Conservation (phyloP, 306 rosid species). For the Arachis hypogaea region DNA sequence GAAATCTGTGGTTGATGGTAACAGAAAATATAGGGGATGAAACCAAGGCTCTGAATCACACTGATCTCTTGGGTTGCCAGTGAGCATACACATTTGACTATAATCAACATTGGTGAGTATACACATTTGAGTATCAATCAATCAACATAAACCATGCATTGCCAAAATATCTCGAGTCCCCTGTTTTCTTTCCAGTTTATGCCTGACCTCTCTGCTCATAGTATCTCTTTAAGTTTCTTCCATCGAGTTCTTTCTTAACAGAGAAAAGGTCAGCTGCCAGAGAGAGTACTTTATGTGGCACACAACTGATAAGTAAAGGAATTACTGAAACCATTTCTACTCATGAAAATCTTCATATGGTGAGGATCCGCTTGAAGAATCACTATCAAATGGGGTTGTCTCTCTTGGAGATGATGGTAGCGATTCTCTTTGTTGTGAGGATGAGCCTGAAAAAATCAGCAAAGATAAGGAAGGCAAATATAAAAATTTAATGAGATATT, state of each 20-base stretch:
- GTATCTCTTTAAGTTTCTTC: conserved; percentile 25
- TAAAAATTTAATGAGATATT: neutral
- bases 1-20: conserved; percentile 25
- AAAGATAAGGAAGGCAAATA: conserved; percentile 23
- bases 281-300: conserved; percentile 13
- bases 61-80: conserved; percentile 25
- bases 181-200: conserved; percentile 30
- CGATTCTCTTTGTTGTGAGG: conserved; percentile 85
- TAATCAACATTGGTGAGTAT: neutral
- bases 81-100: conserved; percentile 21
- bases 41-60: conserved; percentile 23
- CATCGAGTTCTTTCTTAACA: conserved; percentile 19
- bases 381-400: conserved; percentile 76
- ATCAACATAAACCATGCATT: conserved; percentile 23
- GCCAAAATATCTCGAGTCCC: conserved; percentile 7
- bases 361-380: conserved; percentile 87
- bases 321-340: conserved; percentile 41
- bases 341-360: conserved; percentile 91
- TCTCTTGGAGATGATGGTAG: conserved; percentile 87
- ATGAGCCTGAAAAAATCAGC: conserved; percentile 58
- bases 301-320: conserved; percentile 29
- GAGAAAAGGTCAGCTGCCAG: conserved; percentile 26
- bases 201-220: conserved; percentile 12
- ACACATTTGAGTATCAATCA: conserved; percentile 1
- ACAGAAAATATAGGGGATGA: conserved; percentile 11